phyloP scores from a whole-genome alignment of 106 monocot genomes.

The Acanthochlamys bracteata region DNA sequence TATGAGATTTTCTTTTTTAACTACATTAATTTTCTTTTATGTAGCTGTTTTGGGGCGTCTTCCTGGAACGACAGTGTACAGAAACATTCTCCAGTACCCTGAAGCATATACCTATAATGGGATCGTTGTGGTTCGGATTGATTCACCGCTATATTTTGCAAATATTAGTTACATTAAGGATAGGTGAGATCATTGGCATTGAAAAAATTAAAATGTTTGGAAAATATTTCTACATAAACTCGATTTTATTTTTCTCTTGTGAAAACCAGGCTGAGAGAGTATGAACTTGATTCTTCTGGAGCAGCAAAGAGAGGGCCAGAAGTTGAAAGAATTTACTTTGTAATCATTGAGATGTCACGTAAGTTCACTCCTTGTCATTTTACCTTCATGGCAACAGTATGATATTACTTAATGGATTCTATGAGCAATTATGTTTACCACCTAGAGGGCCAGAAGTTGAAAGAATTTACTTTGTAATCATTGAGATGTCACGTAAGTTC shows the following conservation, averaged over 20 bases:
- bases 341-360: conserved; percentile 98
- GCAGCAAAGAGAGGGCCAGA: conserved; percentile 58
- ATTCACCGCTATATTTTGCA: conserved; percentile 98
- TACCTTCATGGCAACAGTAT: background rate
- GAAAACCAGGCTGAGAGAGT: conserved; percentile 65
- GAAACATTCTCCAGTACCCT: conserved; percentile 88
- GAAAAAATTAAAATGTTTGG: background rate
- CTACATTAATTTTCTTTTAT: background rate
- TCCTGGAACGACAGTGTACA: conserved; percentile 94
- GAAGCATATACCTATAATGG: conserved; percentile 95
- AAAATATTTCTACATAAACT: background rate
- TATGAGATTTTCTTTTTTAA: too few species aligned
- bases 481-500: conserved; percentile 97
- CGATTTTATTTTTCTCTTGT: background rate
- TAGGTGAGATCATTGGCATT: conserved; percentile 33
- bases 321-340: conserved; percentile 77
- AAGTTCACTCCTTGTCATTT: conserved; percentile 18
- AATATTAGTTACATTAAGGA: conserved; percentile 97
- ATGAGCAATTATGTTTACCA: background rate
- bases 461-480: conserved; percentile 78
- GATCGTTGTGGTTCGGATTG: conserved; percentile 84
- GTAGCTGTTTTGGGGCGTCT: conserved; percentile 91
- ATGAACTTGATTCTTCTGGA: conserved; percentile 60
- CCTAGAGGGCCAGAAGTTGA: conserved; percentile 73
- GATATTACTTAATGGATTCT: background rate